phyloP scores from a whole-genome alignment of 345 rosid genomes.

The Moricandia arvensis region DNA sequence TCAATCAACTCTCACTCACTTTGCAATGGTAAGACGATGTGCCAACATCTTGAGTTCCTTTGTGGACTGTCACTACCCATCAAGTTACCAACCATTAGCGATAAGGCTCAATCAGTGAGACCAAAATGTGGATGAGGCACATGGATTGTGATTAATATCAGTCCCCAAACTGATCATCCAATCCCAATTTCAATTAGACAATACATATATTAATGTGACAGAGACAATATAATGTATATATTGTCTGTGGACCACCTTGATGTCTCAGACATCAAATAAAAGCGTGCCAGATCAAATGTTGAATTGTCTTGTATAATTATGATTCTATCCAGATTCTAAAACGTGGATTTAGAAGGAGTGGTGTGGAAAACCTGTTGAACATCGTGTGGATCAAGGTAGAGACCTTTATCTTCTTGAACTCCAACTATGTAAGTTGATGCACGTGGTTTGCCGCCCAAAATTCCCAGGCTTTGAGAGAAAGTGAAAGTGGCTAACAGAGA shows the following conservation, averaged over 20 bases:
- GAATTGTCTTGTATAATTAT: background rate
- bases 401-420: conserved; percentile 74
- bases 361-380: conserved; percentile 50
- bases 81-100: conserved; percentile 37
- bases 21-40: conserved; percentile 82
- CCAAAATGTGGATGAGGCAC: conserved; percentile 13
- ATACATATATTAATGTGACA: background rate
- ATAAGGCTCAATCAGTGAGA: conserved; percentile 22
- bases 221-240: background rate
- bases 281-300: background rate
- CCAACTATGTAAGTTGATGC: conserved; percentile 90
- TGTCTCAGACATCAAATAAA: background rate
- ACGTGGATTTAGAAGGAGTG: background rate
- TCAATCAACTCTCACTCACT: conserved; percentile 53
- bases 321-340: background rate
- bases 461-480: conserved; percentile 89
- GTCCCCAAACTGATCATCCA: background rate
- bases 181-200: background rate
- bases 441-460: conserved; percentile 93
- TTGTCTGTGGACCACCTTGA: background rate
- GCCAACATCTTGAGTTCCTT: conserved; percentile 57
- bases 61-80: conserved; percentile 54
- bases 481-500: conserved; percentile 69
- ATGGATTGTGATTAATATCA: conserved; percentile 22
- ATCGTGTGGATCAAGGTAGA: conserved; percentile 93